These are phyloP conservation scores for Harringtonia aguacate DNA, from an alignment of 2,329 filamentous ascomycete genomes.

Conservation along the genomic window DNA sequence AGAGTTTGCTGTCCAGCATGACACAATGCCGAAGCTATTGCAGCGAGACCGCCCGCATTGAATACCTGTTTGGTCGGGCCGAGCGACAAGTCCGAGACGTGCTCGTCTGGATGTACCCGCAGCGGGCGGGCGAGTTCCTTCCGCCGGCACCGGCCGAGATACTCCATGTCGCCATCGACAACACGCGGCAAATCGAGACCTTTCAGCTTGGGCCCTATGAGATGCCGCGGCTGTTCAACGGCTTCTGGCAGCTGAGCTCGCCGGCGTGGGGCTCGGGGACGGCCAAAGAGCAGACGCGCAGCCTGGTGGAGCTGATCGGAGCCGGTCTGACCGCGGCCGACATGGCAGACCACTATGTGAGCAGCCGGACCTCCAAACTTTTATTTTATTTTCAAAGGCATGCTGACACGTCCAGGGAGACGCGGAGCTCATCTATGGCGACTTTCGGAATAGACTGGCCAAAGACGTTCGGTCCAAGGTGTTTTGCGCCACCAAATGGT, in stretches of 20 bases:
- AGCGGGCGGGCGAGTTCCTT: neutral
- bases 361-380: neutral
- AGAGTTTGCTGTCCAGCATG: slow-evolving; percentile 13
- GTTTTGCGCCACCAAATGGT: slow-evolving; percentile 25
- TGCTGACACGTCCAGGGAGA: slow-evolving; percentile 15
- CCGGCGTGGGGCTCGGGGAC: slow-evolving; percentile 19
- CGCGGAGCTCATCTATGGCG: slow-evolving; percentile 22
- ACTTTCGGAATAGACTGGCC: slow-evolving; percentile 18
- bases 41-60: slow-evolving; percentile 2
- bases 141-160: neutral
- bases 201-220: slow-evolving; percentile 12
- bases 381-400: no score
- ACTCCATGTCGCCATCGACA: neutral
- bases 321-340: slow-evolving; percentile 19
- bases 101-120: slow-evolving; percentile 16
- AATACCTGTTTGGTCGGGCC: slow-evolving; percentile 17
- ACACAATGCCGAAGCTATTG: slow-evolving; percentile 16
- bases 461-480: slow-evolving; percentile 12
- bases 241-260: slow-evolving; percentile 21
- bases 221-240: slow-evolving; percentile 19
- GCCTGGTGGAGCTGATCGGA: slow-evolving; percentile 15
- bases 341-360: slow-evolving; percentile 26
- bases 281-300: slow-evolving; percentile 15
- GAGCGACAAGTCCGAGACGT: slow-evolving; percentile 21
- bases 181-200: slow-evolving; percentile 10